Evolutionary conservation across 352 stramenopile genomes (phyloP), one percentile per base, ranked within the genome.

Genomic region (Phytophthora foliorum): DNA sequence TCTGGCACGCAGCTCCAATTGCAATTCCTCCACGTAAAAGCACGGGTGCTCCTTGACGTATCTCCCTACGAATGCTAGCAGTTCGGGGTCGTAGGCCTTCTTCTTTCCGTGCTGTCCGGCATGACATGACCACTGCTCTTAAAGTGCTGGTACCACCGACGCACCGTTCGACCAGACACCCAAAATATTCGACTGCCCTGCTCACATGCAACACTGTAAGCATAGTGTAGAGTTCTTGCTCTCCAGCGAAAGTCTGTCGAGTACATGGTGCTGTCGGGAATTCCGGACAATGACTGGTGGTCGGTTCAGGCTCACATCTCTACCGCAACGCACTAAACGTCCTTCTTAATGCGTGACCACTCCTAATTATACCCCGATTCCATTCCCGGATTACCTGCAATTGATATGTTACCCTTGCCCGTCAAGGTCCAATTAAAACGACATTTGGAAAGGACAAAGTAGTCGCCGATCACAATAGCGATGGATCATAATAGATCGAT

Each of bases 21-120:
- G 58, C 1, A 70, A 17, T 25, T 74, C 63, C 19, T 77, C 63
- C 0, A 70, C 55, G 54, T 70, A 75, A 21, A 67, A 75, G 17
- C 67, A 75, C n/a, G 54, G 63, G n/a, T 70, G 57, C 4, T 32
- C 17, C 16, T 67, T 60, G 17, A 65, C 57, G 14, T 74, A 70
- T 7, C 22, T 1, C 3, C 29, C 25, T 5, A 65, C 22, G 6
- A 64, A 68, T 0, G 22, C 8, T 4, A 56, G 39, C 6, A 73
- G 6, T 19, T 65, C 8, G 49, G 34, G 25, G 19, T 39, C 32
- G 7, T 4, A 8, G 16, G 16, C 36, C 17, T 50, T 34, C 32
- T 29, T n/a, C 6, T 13, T 10, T 42, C 25, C 25, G 25, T 5
- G 25, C 25, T 31, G 17, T 9, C 22, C 9, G 24, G 14, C 19